These are phyloP conservation scores for Mucor velutinosus DNA, from an alignment of 371 early-diverging fungal genomes.

Conservation along the genomic window DNA sequence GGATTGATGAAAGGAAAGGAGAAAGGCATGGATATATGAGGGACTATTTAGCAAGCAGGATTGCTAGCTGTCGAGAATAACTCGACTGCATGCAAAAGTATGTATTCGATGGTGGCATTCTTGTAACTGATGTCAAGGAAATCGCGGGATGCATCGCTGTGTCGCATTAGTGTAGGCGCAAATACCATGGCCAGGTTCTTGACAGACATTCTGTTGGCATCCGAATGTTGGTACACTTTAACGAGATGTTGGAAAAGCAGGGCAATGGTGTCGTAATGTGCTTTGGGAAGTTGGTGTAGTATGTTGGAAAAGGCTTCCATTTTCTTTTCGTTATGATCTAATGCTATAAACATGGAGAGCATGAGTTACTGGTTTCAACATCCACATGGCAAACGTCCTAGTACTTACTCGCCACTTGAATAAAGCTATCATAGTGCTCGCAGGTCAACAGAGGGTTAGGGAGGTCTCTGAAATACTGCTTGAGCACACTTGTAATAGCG, in stretches of 20 bases:
- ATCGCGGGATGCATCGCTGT: slow-evolving; percentile 68
- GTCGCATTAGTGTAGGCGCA: slow-evolving; percentile 87
- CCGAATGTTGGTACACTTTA: slow-evolving; percentile 55
- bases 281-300: slow-evolving; percentile 35
- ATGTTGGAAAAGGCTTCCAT: slow-evolving; percentile 15
- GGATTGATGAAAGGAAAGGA: neutral
- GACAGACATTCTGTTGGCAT: slow-evolving; percentile 81
- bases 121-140: slow-evolving; percentile 80
- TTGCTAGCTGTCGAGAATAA: slow-evolving; percentile 9
- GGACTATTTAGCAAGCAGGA: neutral
- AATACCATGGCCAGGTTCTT: slow-evolving; percentile 92
- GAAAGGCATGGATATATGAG: neutral
- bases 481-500: slow-evolving; percentile 89
- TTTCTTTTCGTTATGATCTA: slow-evolving; percentile 21
- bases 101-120: slow-evolving; percentile 66
- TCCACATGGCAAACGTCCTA: neutral
- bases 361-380: neutral
- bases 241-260: slow-evolving; percentile 32
- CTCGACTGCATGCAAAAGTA: slow-evolving; percentile 20
- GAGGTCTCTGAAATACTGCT: slow-evolving; percentile 92
- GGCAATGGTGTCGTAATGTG: slow-evolving; percentile 41
- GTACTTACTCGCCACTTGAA: slow-evolving; percentile 61
- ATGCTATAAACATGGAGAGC: slow-evolving; percentile 9
- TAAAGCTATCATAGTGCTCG: slow-evolving; percentile 75
- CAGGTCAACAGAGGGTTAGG: slow-evolving; percentile 91